Evolutionary conservation across 257 asterid genomes (phyloP).

Genomic region (Petunia secreta): DNA sequence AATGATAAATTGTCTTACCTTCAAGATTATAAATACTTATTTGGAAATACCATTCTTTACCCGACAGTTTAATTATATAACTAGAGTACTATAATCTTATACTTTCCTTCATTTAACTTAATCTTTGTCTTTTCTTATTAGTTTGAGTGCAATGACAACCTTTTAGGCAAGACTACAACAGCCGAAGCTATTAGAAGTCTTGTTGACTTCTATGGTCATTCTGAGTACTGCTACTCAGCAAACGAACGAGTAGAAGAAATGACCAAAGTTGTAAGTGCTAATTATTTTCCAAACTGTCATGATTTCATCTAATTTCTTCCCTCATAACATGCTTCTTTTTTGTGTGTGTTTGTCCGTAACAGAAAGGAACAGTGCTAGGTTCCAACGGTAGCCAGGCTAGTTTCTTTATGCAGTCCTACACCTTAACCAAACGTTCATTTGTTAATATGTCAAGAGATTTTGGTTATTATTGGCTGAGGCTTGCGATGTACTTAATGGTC

Average conservation of each 20-base stretch:
- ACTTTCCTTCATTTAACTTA: background rate
- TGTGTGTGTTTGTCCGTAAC: conserved; percentile 22
- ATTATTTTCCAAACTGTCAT: background rate
- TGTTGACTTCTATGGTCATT: conserved; percentile 55
- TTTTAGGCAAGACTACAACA: conserved; percentile 78
- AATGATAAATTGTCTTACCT: too few species aligned
- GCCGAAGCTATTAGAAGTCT: conserved; percentile 77
- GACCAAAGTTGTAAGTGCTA: conserved; percentile 72
- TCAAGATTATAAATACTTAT: too few species aligned
- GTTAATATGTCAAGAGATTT: conserved; percentile 96
- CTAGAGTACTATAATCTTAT: background rate
- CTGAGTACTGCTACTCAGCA: conserved; percentile 60
- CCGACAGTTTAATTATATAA: too few species aligned
- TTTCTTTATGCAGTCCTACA: conserved; percentile 81
- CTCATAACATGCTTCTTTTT: conserved; percentile 10
- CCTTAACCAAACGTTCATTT: conserved; percentile 82
- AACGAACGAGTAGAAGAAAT: conserved; percentile 75
- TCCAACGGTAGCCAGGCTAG: conserved; percentile 97
- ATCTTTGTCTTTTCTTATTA: conserved; percentile 22
- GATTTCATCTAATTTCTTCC: background rate
- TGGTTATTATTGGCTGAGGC: conserved; percentile 97
- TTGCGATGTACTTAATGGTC: conserved; percentile 78
- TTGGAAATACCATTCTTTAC: too few species aligned
- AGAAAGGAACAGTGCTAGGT: conserved; percentile 93
- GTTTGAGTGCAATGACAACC: conserved; percentile 86